Base-by-base conservation (phyloP, 2,329 filamentous ascomycete genomes). In the Fusarium denticulatum region DNA sequence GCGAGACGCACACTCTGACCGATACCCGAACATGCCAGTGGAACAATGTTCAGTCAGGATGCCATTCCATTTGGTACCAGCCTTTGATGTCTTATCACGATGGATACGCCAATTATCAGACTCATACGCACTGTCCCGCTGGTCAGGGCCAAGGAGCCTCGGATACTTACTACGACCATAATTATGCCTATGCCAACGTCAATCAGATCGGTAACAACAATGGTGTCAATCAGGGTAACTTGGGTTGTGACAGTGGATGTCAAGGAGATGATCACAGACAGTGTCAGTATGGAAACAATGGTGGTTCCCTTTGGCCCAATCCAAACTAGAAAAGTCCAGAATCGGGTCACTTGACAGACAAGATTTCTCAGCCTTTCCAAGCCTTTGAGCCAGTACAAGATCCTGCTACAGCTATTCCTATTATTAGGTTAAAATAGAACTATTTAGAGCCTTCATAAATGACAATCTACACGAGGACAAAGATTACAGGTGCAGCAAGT, bases 351-450 rank as follows among this genome's bases (percentile, higher is more conserved):
- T 26, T 28, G 24, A 28, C 18, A 55, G 15, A 24, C 11, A 42
- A 42, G 20, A 4, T 26, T n/a, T 0, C 15, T n/a, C 4, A 7
- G 10, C 3, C 14, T n/a, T 49, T 16, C n/a, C 22, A 16, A 47
- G 28, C 7, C 0, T 50, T 14, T 7, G 3, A 10, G 7, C 0
- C 28, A 18, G 3, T 18, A 2, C 3, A 7, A 18, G 7, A 7
- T 7, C 18, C n/a, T 1, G 0, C 15, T 32, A 16, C 0, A 18
- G 5, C 8, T 7, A 14, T 26, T 37, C 2, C 34, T n/a, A 39
- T 39, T 7, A 9, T n/a, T 13, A 8, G 13, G 22, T 14, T 24
- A 1, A 10, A 24, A 26, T 4, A 6, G 12, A 24, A 2, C 4
- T 20, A 20, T 15, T 20, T 12, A 6, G 16, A 20, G 24, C n/a